Evolutionary conservation across 495 filamentous ascomycete species (phyloP), one percentile per base, ranked within the genome.

Genomic region (Talaromyces liani): DNA sequence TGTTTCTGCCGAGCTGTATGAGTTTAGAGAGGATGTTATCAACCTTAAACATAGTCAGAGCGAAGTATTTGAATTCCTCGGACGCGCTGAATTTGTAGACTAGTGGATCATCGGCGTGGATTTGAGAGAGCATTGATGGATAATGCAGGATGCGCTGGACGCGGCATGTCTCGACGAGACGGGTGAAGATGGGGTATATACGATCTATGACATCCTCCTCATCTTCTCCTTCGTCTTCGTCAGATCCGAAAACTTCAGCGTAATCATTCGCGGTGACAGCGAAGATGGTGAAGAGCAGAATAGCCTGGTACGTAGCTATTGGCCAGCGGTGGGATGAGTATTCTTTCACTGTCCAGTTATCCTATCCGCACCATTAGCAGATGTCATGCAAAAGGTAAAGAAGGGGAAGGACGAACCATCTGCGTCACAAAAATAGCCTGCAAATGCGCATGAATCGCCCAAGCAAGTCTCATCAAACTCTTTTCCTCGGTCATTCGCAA

Each of bases 51-150:
- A 62, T n/a, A 7, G 39, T 62, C 2, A 62, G 29, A 4, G 60
- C 60, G 6, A 62, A 62, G 24, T 62, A 62, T 53, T 62, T 62
- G 27, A 62, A 22, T 33, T 62, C 60, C 29, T 62, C 60, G 16
- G 41, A n/a, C 5, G 39, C n/a, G 39, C 18, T 36, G 39, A 47
- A 62, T 54, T 47, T 49, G 45, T 53, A 62, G 45, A 51, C 25
- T 5, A 51, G 24, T 6, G 45, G 41, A 12, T 62, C 60, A 5
- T 62, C 60, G 25, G 29, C 29, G 45, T n/a, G n/a, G 45, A 47
- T 49, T 24, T 62, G 60, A 3, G 60, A 36, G n/a, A 62, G 24
- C 41, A 62, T 62, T 10, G 60, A 22, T 9, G 60, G 60, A 36
- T 51, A 62, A 24, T 62, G 51, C 12, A 62, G 45, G 3, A 62